Evolutionary conservation across 139 green algal species (phyloP).

Genomic region (Chlamydomonas asymmetrica): DNA sequence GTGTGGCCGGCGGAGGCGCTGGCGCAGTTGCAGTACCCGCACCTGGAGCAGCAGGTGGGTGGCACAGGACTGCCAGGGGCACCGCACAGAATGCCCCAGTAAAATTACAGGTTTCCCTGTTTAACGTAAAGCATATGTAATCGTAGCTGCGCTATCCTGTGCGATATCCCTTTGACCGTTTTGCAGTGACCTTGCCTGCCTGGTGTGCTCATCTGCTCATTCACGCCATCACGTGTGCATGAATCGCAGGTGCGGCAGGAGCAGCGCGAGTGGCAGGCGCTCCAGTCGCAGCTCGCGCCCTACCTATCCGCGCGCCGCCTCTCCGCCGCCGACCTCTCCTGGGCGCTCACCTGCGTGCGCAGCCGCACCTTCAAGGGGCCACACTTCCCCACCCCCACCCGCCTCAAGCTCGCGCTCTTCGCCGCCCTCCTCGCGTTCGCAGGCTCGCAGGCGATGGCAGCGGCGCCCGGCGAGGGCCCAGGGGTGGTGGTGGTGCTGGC

Average conservation of each 20-base stretch:
- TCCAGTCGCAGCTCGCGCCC: constrained; percentile 37
- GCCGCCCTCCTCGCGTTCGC: too few species aligned
- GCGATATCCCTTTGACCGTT: too few species aligned
- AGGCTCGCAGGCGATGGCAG: not conserved
- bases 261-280: constrained; percentile 46
- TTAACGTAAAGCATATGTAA: too few species aligned
- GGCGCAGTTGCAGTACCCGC: constrained; percentile 51
- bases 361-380: constrained; percentile 73
- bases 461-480: not conserved
- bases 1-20: constrained; percentile 57
- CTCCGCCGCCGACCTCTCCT: constrained; percentile 39
- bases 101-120: too few species aligned
- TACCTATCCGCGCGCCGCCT: not conserved
- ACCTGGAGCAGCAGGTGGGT: constrained; percentile 45
- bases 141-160: too few species aligned
- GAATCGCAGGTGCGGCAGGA: constrained; percentile 45
- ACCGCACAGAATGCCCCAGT: too few species aligned
- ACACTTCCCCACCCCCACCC: constrained; percentile 48
- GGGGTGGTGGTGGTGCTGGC: not conserved
- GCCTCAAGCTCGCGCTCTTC: constrained; percentile 9
- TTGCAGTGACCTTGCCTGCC: not conserved
- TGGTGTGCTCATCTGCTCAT: too few species aligned
- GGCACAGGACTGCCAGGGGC: too few species aligned
- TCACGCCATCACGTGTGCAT: too few species aligned
- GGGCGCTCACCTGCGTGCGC: constrained; percentile 65